These are phyloP conservation scores for Limonium bicolor DNA, from an alignment of 148 eudicot species.

Conservation along the genomic window DNA sequence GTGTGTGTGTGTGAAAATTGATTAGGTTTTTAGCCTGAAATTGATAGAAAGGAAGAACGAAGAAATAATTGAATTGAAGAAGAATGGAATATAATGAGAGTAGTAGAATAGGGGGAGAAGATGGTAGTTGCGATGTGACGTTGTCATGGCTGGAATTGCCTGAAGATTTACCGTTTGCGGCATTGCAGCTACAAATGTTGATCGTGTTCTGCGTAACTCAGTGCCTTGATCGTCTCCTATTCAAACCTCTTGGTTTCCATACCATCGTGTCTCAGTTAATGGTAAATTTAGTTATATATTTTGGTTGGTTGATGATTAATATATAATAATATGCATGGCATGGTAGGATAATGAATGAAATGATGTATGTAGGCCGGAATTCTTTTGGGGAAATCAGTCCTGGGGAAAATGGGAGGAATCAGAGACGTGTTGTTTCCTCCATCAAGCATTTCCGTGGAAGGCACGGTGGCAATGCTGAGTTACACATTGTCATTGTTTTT, in stretches of 20 bases:
- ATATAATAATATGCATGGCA: background rate
- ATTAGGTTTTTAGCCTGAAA: too few relatives aligned
- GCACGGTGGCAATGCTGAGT: background rate
- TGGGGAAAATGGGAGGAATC: background rate
- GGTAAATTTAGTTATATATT: background rate
- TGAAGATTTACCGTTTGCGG: conserved; percentile 1
- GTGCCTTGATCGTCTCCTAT: background rate
- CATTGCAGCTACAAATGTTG: conserved; percentile 3
- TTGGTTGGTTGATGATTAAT: background rate
- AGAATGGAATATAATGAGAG: too few relatives aligned
- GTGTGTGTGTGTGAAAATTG: too few relatives aligned
- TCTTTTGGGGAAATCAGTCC: background rate
- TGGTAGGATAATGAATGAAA: background rate
- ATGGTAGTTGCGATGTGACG: too few relatives aligned
- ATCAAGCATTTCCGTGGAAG: background rate
- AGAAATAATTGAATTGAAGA: too few relatives aligned
- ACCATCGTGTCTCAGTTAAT: conserved; percentile 3
- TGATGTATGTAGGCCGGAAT: conserved; percentile 1
- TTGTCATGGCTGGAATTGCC: too few relatives aligned
- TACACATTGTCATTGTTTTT: background rate
- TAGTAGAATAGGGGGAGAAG: too few relatives aligned
- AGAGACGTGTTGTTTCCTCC: background rate
- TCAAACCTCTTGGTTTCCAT: background rate
- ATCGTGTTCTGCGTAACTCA: conserved; percentile 1
- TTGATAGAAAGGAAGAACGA: too few relatives aligned